Base-by-base conservation (phyloP, 352 stramenopile species). In the Poterioochromonas sp. region DNA sequence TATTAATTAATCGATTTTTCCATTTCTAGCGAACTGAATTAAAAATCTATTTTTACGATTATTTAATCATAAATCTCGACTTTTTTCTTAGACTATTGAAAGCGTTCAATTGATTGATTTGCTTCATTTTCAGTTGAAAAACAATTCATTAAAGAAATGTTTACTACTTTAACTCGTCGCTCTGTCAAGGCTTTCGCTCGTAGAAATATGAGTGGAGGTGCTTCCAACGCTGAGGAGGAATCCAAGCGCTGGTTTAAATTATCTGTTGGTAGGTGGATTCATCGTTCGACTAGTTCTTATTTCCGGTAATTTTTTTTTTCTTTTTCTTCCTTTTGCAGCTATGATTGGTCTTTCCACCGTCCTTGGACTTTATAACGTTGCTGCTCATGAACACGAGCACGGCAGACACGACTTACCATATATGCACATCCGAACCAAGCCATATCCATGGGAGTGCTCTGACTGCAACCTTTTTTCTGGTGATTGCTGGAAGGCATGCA, bases 381-480 rank as follows among this genome's bases (percentile, higher is more conserved):
- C 37, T 8, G 41, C 37, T 26, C 69, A 77, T 40, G 37, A 65
- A 5, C 69, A 77, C 47, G 12, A 65, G 12, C 63, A 77, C 29
- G 41, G 8, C 69, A 20, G 35, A n/a, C 2, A 35, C 32, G 69
- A 64, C 32, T 29, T 77, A 12, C 47, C n/a, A 0, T 82, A 83
- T 70, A 71, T 78, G 70, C 76, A 78, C 8, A 29, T 81, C 22
- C n/a, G 76, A 53, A 34, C 74, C 34, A 83, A 83, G 80, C 43
- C 78, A 22, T 83, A 73, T 70, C 71, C 73, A n/a, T 83, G 80
- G 80, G 32, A 35, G 20, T 83, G 80, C 80, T 32, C 51, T 22
- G 79, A 83, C 43, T 83, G 80, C 79, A 54, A 60, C n/a, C 44
- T 83, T 32, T 83, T 83, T 60, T 68, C 83, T 37, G 39, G 29